Percentiles rank a stretch among this genome's conserved stretches.
These are phyloP conservation scores for Prosopis cineraria DNA, from an alignment of 306 rosid species.

Conservation along the genomic window DNA sequence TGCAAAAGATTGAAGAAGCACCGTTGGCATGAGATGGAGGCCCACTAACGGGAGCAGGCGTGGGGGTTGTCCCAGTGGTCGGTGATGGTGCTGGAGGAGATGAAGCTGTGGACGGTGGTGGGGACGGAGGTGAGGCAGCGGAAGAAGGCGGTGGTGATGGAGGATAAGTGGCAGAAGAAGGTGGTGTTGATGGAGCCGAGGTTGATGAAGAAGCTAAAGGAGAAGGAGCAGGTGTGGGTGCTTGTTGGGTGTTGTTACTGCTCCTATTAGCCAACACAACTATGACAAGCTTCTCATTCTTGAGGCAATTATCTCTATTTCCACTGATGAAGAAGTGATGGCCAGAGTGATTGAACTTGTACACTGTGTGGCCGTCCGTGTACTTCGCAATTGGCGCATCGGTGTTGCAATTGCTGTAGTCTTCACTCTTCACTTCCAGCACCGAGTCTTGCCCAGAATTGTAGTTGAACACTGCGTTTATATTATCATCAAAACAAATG, in stretches of 20 bases:
- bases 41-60: slow-evolving; percentile 56
- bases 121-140: neutral
- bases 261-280: slow-evolving; percentile 65
- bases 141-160: neutral
- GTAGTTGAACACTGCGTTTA: slow-evolving; percentile 71
- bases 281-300: slow-evolving; percentile 73
- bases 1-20: slow-evolving; percentile 55
- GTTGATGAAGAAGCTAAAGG: slow-evolving; percentile 30
- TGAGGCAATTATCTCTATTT: slow-evolving; percentile 67
- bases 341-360: slow-evolving; percentile 66
- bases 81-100: slow-evolving; percentile 36
- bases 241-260: slow-evolving; percentile 34
- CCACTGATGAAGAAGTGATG: slow-evolving; percentile 84
- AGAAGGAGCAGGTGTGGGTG: slow-evolving; percentile 30
- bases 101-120: slow-evolving; percentile 6
- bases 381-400: slow-evolving; percentile 49
- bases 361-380: slow-evolving; percentile 68
- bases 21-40: slow-evolving; percentile 55
- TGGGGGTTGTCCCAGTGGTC: slow-evolving; percentile 47
- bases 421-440: slow-evolving; percentile 63
- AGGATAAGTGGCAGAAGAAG: neutral
- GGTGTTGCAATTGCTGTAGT: slow-evolving; percentile 69
- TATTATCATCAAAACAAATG: too few relatives aligned
- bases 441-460: slow-evolving; percentile 78
- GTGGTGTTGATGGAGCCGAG: slow-evolving; percentile 31